A percentile compares a stretch with the other conserved stretches of the same genome.
These are phyloP conservation scores for Teratosphaeria epicoccoides DNA, from an alignment of 2,329 filamentous ascomycete genomes.

Conservation along the genomic window DNA sequence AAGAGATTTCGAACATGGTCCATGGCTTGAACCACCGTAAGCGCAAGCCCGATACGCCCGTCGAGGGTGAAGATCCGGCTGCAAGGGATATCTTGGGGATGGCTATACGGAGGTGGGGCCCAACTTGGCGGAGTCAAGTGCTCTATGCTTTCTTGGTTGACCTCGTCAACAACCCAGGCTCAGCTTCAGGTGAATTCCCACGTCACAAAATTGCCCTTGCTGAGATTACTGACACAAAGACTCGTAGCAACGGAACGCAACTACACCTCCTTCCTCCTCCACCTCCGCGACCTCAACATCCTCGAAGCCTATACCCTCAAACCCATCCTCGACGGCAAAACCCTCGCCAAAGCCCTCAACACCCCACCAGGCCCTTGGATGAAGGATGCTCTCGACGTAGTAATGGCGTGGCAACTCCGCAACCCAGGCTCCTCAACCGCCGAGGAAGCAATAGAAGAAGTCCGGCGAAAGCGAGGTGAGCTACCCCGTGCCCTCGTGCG, in stretches of 20 bases:
- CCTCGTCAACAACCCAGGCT: constrained; percentile 32
- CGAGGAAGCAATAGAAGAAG: constrained; percentile 34
- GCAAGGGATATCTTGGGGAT: constrained; percentile 58
- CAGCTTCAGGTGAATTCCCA: constrained; percentile 32
- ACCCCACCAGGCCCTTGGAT: constrained; percentile 75
- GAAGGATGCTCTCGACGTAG: constrained; percentile 64
- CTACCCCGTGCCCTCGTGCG: constrained; percentile 39
- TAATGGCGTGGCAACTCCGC: constrained; percentile 79
- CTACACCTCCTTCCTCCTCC: constrained; percentile 45
- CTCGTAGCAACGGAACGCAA: constrained; percentile 35
- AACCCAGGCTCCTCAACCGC: constrained; percentile 58
- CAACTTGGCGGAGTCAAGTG: constrained; percentile 61
- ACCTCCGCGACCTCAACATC: constrained; percentile 41
- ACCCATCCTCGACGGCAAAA: constrained; percentile 58
- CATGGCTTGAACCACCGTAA: constrained; percentile 38
- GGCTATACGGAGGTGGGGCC: constrained; percentile 62
- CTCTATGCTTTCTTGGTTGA: constrained; percentile 59
- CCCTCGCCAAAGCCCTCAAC: constrained; percentile 56
- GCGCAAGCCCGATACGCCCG: constrained; percentile 34
- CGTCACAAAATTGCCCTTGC: background rate
- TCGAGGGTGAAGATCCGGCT: constrained; percentile 32
- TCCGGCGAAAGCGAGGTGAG: constrained; percentile 35
- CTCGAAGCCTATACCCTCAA: constrained; percentile 39
- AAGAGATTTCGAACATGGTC: constrained; percentile 55
- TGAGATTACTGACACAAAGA: constrained; percentile 3